phyloP scores from a whole-genome alignment of 2,329 filamentous ascomycete species.

The Diplocarpon mali region DNA sequence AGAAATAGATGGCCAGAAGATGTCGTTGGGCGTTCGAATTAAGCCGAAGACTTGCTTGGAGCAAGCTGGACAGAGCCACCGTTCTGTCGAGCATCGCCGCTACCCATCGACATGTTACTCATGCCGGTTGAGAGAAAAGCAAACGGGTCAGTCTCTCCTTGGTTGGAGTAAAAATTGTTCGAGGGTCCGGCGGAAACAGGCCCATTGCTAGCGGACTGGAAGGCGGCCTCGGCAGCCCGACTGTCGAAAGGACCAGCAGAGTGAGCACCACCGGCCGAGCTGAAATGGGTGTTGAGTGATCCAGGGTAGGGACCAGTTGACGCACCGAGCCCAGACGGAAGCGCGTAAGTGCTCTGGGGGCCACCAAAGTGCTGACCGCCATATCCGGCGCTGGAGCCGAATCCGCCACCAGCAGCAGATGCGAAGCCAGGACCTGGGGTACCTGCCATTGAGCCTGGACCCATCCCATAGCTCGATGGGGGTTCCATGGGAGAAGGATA shows the following conservation, averaged over 20 bases:
- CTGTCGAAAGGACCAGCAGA: slow-evolving; percentile 84
- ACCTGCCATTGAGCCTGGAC: slow-evolving; percentile 75
- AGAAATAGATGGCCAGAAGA: slow-evolving; percentile 20
- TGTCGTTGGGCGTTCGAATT: slow-evolving; percentile 9
- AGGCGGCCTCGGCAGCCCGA: slow-evolving; percentile 86
- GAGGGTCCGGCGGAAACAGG: slow-evolving; percentile 65
- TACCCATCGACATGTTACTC: slow-evolving; percentile 59
- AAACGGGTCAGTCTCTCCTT: slow-evolving; percentile 63
- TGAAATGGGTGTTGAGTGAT: slow-evolving; percentile 69
- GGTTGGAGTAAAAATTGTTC: slow-evolving; percentile 53
- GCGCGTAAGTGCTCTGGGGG: slow-evolving; percentile 77
- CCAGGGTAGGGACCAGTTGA: slow-evolving; percentile 65
- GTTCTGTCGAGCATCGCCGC: slow-evolving; percentile 51
- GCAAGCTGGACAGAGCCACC: slow-evolving; percentile 32
- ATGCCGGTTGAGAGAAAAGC: slow-evolving; percentile 69
- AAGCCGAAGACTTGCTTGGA: slow-evolving; percentile 28
- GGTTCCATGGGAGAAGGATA: slow-evolving; percentile 87
- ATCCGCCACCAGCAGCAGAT: slow-evolving; percentile 54
- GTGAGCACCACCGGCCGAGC: slow-evolving; percentile 66
- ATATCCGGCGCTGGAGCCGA: slow-evolving; percentile 53
- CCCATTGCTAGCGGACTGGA: slow-evolving; percentile 78
- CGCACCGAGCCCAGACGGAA: slow-evolving; percentile 76
- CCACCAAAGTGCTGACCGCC: slow-evolving; percentile 73
- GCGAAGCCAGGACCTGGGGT: slow-evolving; percentile 70
- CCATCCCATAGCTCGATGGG: slow-evolving; percentile 73